Conservation (phyloP, 306 rosid species). For the Fragaria nilgerrensis region DNA sequence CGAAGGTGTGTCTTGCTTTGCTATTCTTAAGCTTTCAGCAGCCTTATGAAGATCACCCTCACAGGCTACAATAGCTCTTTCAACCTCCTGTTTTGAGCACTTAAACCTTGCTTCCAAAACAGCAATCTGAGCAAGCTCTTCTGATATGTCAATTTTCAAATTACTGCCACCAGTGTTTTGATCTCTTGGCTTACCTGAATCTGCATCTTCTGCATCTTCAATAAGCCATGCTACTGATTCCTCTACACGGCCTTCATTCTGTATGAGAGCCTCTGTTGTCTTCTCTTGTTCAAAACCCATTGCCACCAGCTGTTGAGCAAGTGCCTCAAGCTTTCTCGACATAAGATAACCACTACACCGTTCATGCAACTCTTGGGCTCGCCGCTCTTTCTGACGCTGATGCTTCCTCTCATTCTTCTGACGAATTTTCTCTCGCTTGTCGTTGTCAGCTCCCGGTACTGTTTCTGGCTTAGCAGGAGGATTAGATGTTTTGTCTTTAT, state of each 20-base stretch:
- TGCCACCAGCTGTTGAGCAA: slow-evolving; percentile 80
- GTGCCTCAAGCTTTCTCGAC: slow-evolving; percentile 92
- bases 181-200: slow-evolving; percentile 48
- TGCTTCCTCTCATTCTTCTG: slow-evolving; percentile 94
- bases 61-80: slow-evolving; percentile 75
- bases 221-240: slow-evolving; percentile 84
- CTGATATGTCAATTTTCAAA: slow-evolving; percentile 96
- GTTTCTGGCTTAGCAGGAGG: slow-evolving; percentile 50
- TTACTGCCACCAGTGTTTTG: slow-evolving; percentile 44
- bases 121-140: slow-evolving; percentile 71
- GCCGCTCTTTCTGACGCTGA: slow-evolving; percentile 96
- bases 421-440: slow-evolving; percentile 90
- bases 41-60: slow-evolving; percentile 94
- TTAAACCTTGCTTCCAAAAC: slow-evolving; percentile 61
- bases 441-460: slow-evolving; percentile 92
- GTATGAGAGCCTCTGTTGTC: slow-evolving; percentile 83
- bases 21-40: slow-evolving; percentile 62
- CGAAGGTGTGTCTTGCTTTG: slow-evolving; percentile 57
- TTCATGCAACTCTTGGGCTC: slow-evolving; percentile 94
- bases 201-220: slow-evolving; percentile 81
- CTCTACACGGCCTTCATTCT: slow-evolving; percentile 89
- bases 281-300: slow-evolving; percentile 93
- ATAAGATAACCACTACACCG: slow-evolving; percentile 80
- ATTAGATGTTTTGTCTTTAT: slow-evolving; percentile 68
- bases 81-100: slow-evolving; percentile 92